These are phyloP conservation scores for Marasmius fiardii DNA, from an alignment of 1,284 basidiomycete species.

Conservation along the genomic window DNA sequence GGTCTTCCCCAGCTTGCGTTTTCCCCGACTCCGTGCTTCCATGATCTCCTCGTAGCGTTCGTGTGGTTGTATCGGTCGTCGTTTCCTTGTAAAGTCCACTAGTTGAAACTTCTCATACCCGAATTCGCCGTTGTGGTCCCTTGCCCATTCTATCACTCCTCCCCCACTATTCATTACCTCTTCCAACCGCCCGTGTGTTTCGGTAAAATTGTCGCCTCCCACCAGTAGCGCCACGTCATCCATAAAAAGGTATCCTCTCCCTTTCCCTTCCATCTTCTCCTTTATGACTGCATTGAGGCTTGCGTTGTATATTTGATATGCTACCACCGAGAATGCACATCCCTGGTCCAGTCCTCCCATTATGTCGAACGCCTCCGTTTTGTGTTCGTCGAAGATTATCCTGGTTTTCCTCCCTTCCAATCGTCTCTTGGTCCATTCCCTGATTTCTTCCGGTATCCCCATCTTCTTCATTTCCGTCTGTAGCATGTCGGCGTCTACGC, in stretches of 20 bases:
- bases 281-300: neutral
- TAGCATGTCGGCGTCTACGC: conserved; percentile 19
- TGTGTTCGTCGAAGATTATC: no score
- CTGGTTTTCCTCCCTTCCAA: no score
- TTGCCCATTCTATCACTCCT: neutral
- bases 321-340: conserved; percentile 19
- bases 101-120: no score
- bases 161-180: no score
- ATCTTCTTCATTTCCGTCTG: conserved; percentile 26
- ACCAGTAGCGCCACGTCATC: neutral
- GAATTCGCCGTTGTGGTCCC: neutral
- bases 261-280: neutral
- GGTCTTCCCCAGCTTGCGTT: neutral
- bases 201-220: neutral
- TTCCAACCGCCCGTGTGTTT: no score
- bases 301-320: neutral
- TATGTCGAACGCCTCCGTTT: conserved; percentile 14
- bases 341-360: conserved; percentile 28
- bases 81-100: neutral
- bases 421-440: neutral
- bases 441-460: conserved; percentile 23
- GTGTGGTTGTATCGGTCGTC: neutral
- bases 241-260: neutral
- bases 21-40: no score
- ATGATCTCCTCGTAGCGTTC: no score